A percentile compares a stretch with the other conserved stretches of the same genome.
Conservation (phyloP, 1,139 yeast species). For the Magnusiomyces clavatus region DNA sequence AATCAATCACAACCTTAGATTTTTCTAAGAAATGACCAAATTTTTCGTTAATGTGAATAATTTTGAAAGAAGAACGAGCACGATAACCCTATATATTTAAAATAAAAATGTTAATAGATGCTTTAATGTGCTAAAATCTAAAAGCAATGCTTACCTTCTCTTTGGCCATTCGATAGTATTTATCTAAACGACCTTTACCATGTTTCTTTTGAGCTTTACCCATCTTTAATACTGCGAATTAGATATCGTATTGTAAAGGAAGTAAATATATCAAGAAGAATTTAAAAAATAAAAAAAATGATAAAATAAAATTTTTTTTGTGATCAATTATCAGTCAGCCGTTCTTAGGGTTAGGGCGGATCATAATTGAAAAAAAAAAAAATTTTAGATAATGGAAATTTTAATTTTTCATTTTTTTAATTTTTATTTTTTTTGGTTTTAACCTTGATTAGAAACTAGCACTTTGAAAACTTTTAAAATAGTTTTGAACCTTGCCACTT, state of each 20-base stretch:
- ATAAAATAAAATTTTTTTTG: too few species aligned
- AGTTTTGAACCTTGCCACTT: neutral
- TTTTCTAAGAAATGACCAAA: conserved; percentile 91
- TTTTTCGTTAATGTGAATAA: conserved; percentile 91
- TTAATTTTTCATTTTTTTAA: too few species aligned
- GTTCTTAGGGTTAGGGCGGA: too few species aligned
- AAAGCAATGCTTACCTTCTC: conserved; percentile 48
- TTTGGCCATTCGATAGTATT: conserved; percentile 90
- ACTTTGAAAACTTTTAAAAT: neutral
- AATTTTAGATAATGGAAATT: too few species aligned
- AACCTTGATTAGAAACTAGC: too few species aligned
- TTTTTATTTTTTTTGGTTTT: too few species aligned
- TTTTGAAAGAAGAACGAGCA: conserved; percentile 97
- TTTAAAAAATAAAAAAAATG: too few species aligned
- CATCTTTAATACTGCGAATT: conserved; percentile 35
- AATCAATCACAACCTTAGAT: conserved; percentile 94
- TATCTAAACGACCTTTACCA: conserved; percentile 98
- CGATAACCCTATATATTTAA: conserved; percentile 59
- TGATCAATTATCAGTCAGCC: too few species aligned
- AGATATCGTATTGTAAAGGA: too few species aligned
- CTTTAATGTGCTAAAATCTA: neutral
- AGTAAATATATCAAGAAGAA: too few species aligned
- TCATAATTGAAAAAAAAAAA: too few species aligned
- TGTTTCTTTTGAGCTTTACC: conserved; percentile 94
- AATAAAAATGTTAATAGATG: neutral